phyloP scores from a whole-genome alignment of 2,329 filamentous ascomycete species.

The Exophiala alcalophila region DNA sequence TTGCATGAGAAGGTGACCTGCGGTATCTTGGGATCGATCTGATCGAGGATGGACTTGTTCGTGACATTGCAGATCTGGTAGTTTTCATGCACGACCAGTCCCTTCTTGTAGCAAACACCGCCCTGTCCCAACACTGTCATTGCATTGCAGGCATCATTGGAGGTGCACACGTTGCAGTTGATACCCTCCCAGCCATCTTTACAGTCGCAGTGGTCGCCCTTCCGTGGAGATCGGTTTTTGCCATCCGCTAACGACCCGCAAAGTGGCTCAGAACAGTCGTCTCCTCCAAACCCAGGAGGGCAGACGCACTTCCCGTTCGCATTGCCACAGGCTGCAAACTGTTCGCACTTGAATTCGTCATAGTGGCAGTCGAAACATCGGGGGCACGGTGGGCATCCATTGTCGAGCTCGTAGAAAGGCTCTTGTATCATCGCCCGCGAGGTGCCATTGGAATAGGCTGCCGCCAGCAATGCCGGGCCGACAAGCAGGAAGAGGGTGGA shows the following conservation, averaged over 20 bases:
- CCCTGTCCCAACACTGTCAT: slow-evolving; percentile 79
- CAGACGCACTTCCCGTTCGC: slow-evolving; percentile 91
- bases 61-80: slow-evolving; percentile 98
- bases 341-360: slow-evolving; percentile 84
- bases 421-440: slow-evolving; percentile 60
- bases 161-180: slow-evolving; percentile 94
- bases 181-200: slow-evolving; percentile 93
- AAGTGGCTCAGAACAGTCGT: slow-evolving; percentile 87
- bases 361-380: slow-evolving; percentile 95
- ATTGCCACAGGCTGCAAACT: slow-evolving; percentile 84
- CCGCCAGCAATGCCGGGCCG: slow-evolving; percentile 12
- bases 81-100: slow-evolving; percentile 87
- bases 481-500: slow-evolving; percentile 16
- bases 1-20: slow-evolving; percentile 95
- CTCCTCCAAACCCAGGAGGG: slow-evolving; percentile 86
- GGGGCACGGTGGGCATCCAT: slow-evolving; percentile 50
- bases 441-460: slow-evolving; percentile 53
- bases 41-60: slow-evolving; percentile 86
- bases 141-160: slow-evolving; percentile 77
- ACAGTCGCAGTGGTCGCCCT: slow-evolving; percentile 68
- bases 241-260: slow-evolving; percentile 86
- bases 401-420: slow-evolving; percentile 64
- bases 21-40: slow-evolving; percentile 78
- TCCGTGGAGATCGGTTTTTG: slow-evolving; percentile 70
- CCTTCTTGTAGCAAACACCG: slow-evolving; percentile 88